Percentiles rank a stretch among this genome's conserved stretches.
Conservation (phyloP, 129 eudicot genomes). For the Calendula officinalis region DNA sequence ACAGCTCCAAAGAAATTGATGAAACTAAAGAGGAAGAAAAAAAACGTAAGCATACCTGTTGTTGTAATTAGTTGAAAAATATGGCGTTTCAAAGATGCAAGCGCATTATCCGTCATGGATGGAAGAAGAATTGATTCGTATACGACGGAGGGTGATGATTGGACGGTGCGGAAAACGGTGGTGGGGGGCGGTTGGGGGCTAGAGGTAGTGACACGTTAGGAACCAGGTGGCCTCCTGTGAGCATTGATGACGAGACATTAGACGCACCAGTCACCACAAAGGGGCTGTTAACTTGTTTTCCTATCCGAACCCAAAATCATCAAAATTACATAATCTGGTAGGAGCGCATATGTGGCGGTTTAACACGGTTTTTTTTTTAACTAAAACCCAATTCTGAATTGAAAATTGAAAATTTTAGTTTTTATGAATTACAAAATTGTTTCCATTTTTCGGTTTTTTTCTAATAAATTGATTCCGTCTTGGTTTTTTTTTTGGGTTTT, state of each 20-base stretch:
- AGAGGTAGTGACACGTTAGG: slow-evolving; percentile 36
- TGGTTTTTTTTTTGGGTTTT: no score
- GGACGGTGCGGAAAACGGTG: slow-evolving; percentile 12
- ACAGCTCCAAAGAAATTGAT: slow-evolving; percentile 2
- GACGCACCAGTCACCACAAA: background rate
- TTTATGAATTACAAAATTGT: no score
- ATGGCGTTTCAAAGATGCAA: slow-evolving; percentile 24
- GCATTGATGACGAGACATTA: slow-evolving; percentile 21
- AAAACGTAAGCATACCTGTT: slow-evolving; percentile 16
- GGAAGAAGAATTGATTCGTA: background rate
- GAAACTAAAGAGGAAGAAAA: slow-evolving; percentile 1
- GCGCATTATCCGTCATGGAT: slow-evolving; percentile 25
- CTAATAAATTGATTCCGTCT: no score
- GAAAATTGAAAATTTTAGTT: no score
- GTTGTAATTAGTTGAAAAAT: slow-evolving; percentile 3
- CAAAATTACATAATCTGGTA: no score
- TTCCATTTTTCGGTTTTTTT: no score
- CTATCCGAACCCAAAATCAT: background rate
- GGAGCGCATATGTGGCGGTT: no score
- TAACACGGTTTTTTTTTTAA: no score
- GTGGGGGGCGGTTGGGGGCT: slow-evolving; percentile 26
- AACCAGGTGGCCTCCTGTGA: slow-evolving; percentile 35
- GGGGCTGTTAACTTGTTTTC: background rate
- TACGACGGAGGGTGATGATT: background rate
- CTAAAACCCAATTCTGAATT: no score